Base-by-base conservation (phyloP, 257 asterid genomes). In the Plectranthus barbatus region DNA sequence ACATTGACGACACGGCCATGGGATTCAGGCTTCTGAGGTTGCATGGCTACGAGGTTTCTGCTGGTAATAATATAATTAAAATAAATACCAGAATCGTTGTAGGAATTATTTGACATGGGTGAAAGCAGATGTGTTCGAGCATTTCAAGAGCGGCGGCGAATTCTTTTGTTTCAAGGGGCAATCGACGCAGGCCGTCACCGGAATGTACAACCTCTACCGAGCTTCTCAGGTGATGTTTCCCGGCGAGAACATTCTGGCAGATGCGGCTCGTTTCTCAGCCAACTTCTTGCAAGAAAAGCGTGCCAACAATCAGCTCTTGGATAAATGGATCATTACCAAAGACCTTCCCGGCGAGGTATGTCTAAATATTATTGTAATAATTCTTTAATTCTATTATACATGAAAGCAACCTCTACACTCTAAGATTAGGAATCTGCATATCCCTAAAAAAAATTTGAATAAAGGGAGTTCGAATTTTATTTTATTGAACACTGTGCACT, bases 1-100 rank as follows among this genome's bases (percentile, higher is more conserved):
- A 93, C 62, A 80, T 93, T 11, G 99, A 93, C 50, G 99, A 93
- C 80, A 93, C 99, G 0, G 86, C 99, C 1, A 87, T 93, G 97
- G 99, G 80, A n/a, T 93, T 93, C 56, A 79, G 99, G 60, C 83
- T 93, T 13, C 59, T 93, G 55, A 79, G 99, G 60, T 67, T 87
- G 88, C 95, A 93, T 44, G 99, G 99, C 0, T 80, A 85, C 75
- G 55, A 75, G 0, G 86, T 92, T 73, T 83, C 96, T 8, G 76
- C 94, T 15, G 95, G 99, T 92, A 66, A 64, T 49, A 12, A 37
- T 17, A 15, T 44, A 20, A n/a, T 9, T 4, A 18, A 34, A 31
- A 6, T 1, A 31, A 1, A 23, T 1, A 23, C 29, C 1, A 23
- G 4, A 31, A 31, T 31, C 5, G 36, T 4, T 1, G 6, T 2